phyloP scores from a whole-genome alignment of 2,329 filamentous ascomycete genomes.

The Ophiostoma montium region DNA sequence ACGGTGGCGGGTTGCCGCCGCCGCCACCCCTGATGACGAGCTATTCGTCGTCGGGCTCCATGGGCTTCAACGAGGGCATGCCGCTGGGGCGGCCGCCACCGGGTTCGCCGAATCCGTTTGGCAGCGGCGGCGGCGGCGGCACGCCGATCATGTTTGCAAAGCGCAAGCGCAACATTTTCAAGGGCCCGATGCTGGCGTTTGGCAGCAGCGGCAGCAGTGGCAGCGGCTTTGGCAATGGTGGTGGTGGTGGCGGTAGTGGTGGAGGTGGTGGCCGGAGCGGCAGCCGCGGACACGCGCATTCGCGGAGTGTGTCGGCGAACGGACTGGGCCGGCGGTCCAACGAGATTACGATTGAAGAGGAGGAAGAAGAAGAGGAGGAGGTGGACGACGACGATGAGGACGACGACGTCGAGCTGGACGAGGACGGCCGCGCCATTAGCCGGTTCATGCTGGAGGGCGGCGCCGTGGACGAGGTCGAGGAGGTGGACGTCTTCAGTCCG shows the following conservation, averaged over 20 bases:
- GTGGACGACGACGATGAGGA: conserved; percentile 22
- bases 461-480: conserved; percentile 30
- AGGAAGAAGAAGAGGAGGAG: conserved; percentile 41
- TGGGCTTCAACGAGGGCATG: conserved; percentile 46
- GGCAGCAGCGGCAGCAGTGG: conserved; percentile 17
- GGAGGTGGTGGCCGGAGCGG: conserved; percentile 9
- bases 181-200: conserved; percentile 56
- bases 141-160: conserved; percentile 59
- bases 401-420: conserved; percentile 36
- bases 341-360: conserved; percentile 60
- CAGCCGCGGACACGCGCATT: conserved; percentile 23
- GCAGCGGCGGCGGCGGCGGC: too few species aligned
- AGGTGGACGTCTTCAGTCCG: conserved; percentile 45
- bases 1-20: neutral
- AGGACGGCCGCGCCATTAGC: conserved; percentile 2
- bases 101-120: conserved; percentile 39
- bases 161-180: conserved; percentile 68
- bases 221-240: neutral
- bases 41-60: neutral
- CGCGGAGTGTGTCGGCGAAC: conserved; percentile 45
- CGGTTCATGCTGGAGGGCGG: conserved; percentile 7
- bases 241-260: too few species aligned
- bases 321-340: conserved; percentile 53
- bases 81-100: conserved; percentile 30
- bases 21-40: neutral